phyloP scores from a whole-genome alignment of 768 basidiomycete species.

The Boletus rubescentipes region DNA sequence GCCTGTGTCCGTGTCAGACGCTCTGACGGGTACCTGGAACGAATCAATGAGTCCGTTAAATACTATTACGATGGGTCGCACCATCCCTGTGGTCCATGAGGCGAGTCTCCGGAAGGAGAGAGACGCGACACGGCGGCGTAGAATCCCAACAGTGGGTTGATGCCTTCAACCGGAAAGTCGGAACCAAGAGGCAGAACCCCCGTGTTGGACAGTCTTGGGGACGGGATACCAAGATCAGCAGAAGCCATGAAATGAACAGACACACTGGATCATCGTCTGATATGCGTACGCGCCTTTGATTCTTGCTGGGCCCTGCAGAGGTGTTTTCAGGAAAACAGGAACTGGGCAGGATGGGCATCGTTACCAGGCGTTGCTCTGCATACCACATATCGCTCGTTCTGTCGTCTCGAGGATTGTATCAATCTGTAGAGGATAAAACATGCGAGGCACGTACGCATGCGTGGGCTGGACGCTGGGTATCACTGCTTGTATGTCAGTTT shows the following conservation, averaged over 20 bases:
- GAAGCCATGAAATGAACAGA: neutral
- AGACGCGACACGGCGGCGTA: conserved; percentile 85
- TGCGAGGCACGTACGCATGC: conserved; percentile 63
- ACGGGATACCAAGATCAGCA: neutral
- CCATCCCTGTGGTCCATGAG: conserved; percentile 86
- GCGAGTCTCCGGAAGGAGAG: conserved; percentile 66
- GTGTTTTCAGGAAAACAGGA: neutral
- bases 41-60: neutral
- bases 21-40: conserved; percentile 70
- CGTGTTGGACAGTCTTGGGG: conserved; percentile 47
- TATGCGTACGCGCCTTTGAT: conserved; percentile 92
- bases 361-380: conserved; percentile 76
- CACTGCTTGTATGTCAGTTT: conserved; percentile 44
- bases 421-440: neutral
- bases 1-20: conserved; percentile 79
- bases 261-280: conserved; percentile 69
- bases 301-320: conserved; percentile 68
- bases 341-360: conserved; percentile 1
- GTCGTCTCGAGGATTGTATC: neutral
- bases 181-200: conserved; percentile 78
- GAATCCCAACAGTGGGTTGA: conserved; percentile 87
- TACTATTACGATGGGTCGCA: conserved; percentile 31
- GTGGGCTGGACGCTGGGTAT: conserved; percentile 93
- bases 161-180: conserved; percentile 91
- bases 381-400: conserved; percentile 93